These are phyloP conservation scores for Botrytis cinerea DNA, from an alignment of 2,329 filamentous ascomycete species.

Conservation along the genomic window DNA sequence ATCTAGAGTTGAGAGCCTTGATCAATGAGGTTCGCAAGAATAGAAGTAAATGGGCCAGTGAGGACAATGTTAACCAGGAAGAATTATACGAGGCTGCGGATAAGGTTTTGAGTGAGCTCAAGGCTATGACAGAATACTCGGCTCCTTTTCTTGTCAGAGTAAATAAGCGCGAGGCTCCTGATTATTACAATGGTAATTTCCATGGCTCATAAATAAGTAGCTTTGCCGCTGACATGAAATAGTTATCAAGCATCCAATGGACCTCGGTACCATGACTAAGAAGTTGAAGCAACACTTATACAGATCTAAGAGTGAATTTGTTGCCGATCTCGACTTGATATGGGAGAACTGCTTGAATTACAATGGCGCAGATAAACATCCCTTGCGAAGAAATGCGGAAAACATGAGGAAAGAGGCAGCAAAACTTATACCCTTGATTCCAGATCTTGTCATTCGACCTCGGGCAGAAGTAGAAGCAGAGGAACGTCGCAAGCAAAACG, in stretches of 20 bases:
- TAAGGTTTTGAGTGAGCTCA: conserved; percentile 94
- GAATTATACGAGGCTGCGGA: conserved; percentile 96
- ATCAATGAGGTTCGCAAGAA: conserved; percentile 99
- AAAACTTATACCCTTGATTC: conserved; percentile 92
- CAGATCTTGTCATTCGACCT: conserved; percentile 85
- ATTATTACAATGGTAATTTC: conserved; percentile 84
- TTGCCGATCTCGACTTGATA: conserved; percentile 88
- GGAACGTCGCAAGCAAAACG: conserved; percentile 80
- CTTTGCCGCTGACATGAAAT: conserved; percentile 47
- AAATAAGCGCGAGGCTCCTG: conserved; percentile 94
- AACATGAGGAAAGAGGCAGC: conserved; percentile 98
- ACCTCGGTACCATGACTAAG: conserved; percentile 96
- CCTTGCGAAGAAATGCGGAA: conserved; percentile 86
- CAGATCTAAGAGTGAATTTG: conserved; percentile 92
- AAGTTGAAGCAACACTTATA: conserved; percentile 81
- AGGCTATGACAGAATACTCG: conserved; percentile 95
- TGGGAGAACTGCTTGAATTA: conserved; percentile 98
- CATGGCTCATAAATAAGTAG: not conserved
- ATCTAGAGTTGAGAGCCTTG: conserved; percentile 85
- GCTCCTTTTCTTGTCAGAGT: conserved; percentile 93
- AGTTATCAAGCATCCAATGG: conserved; percentile 98
- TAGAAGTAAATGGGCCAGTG: conserved; percentile 97
- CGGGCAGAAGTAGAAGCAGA: conserved; percentile 93
- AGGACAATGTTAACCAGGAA: conserved; percentile 96
- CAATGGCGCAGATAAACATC: conserved; percentile 86